A percentile compares a stretch with the other conserved stretches of the same genome.
phyloP scores from a whole-genome alignment of 1,284 basidiomycete genomes.

The Ustilago sp. region DNA sequence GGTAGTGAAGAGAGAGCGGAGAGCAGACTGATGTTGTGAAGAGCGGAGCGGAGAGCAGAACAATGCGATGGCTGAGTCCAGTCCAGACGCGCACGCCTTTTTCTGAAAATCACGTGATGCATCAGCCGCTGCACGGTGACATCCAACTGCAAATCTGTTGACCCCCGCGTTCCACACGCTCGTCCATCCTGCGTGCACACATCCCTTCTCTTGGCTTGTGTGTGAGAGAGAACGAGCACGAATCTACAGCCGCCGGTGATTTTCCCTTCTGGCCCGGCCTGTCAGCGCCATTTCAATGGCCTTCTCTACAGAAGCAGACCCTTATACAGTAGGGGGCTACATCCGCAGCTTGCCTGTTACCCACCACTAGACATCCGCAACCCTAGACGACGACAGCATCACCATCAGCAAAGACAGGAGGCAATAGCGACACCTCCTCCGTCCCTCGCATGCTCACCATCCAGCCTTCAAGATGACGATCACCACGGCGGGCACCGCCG shows the following conservation, averaged over 20 bases:
- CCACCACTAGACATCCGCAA: not conserved
- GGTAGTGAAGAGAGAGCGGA: too few species aligned
- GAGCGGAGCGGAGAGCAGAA: too few species aligned
- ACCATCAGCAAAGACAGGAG: not conserved
- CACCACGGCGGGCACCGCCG: conserved; percentile 56
- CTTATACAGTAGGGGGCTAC: not conserved
- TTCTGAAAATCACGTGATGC: too few species aligned
- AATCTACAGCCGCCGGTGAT: conserved; percentile 7
- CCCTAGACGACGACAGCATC: not conserved
- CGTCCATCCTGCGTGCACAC: not conserved
- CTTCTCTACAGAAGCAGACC: not conserved
- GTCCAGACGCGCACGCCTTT: too few species aligned
- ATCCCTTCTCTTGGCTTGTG: not conserved
- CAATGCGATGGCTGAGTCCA: too few species aligned
- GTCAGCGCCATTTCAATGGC: not conserved
- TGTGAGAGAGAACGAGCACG: not conserved
- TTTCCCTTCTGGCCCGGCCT: not conserved
- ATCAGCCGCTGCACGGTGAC: conserved; percentile 19
- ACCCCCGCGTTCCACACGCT: conserved; percentile 2
- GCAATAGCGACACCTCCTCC: not conserved
- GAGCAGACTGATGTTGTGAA: too few species aligned
- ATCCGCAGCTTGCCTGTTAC: not conserved
- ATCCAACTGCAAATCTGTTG: not conserved
- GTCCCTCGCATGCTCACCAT: not conserved
- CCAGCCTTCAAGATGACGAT: conserved; percentile 52